A percentile compares a stretch with the other conserved stretches of the same genome.
These are phyloP conservation scores for Paecilomyces formosus DNA, from an alignment of 2,329 filamentous ascomycete species.

Conservation along the genomic window DNA sequence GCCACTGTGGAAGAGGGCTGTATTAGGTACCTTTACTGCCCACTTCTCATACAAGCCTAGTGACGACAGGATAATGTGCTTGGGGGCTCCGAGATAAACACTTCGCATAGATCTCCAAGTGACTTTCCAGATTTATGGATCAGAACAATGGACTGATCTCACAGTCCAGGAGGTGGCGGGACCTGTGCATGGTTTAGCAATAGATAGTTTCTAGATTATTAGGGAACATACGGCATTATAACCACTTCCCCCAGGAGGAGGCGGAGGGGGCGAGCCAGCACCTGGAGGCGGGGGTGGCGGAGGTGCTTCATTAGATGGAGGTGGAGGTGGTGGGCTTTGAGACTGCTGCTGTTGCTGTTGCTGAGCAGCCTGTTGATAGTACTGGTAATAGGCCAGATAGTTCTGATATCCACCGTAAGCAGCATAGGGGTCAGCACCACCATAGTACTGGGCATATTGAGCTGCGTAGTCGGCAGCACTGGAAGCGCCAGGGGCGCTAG, in stretches of 20 bases:
- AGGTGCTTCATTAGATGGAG: slow-evolving; percentile 47
- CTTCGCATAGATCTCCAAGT: not conserved
- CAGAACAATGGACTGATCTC: slow-evolving; percentile 1
- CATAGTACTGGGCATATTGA: slow-evolving; percentile 79
- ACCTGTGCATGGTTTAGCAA: slow-evolving; percentile 26
- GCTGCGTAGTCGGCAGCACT: slow-evolving; percentile 61
- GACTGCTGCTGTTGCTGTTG: slow-evolving; percentile 34
- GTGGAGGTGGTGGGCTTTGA: slow-evolving; percentile 48
- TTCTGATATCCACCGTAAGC: slow-evolving; percentile 83
- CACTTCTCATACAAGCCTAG: not conserved
- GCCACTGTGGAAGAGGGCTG: not conserved
- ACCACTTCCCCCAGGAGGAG: slow-evolving; percentile 43
- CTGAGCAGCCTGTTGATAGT: slow-evolving; percentile 61
- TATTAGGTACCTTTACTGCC: not conserved
- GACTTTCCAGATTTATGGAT: slow-evolving; percentile 2
- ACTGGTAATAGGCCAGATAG: slow-evolving; percentile 55
- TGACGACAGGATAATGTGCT: not conserved
- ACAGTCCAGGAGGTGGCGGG: slow-evolving; percentile 46
- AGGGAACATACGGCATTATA: slow-evolving; percentile 56
- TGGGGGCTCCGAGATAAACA: not conserved
- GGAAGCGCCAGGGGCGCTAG: slow-evolving; percentile 16
- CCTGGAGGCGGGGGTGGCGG: slow-evolving; percentile 58
- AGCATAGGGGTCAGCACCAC: slow-evolving; percentile 70
- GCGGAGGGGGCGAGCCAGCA: slow-evolving; percentile 53
- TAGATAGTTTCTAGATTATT: not conserved